Evolutionary conservation across 176 grass and related monocot species (phyloP).

Genomic region (Oryza rufipogon): DNA sequence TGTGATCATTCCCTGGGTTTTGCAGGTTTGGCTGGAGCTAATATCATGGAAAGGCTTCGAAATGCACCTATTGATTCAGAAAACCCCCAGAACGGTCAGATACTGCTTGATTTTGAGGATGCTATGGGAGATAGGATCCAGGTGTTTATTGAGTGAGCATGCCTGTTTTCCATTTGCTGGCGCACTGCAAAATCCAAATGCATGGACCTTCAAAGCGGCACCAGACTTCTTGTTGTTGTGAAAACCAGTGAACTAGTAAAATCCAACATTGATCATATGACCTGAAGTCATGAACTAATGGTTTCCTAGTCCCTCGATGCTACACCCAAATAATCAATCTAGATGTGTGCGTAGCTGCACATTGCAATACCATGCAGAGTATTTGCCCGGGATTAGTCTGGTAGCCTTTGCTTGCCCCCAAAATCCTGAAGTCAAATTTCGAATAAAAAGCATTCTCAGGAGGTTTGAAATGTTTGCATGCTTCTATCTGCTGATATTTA

Average conservation of each 20-base stretch:
- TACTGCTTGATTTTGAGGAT: conserved; percentile 89
- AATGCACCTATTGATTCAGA: conserved; percentile 60
- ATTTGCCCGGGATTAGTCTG: background rate
- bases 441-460: conserved; percentile 26
- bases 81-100: conserved; percentile 67
- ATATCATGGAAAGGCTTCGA: conserved; percentile 87
- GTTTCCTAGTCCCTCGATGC: background rate
- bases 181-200: background rate
- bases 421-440: background rate
- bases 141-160: conserved; percentile 70
- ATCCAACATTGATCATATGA: background rate
- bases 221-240: background rate
- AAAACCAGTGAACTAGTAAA: background rate
- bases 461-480: background rate
- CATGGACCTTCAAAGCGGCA: conserved; percentile 4
- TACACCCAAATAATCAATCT: background rate
- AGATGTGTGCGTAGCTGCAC: background rate
- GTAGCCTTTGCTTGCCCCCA: background rate
- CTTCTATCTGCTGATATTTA: background rate
- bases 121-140: conserved; percentile 80
- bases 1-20: background rate
- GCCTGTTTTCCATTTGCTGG: background rate
- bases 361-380: background rate
- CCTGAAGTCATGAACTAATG: background rate
- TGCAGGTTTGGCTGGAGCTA: conserved; percentile 79